A percentile compares a stretch with the other conserved stretches of the same genome.
Evolutionary conservation across 116 monocot species (phyloP).

Genomic region (Trichopus zeylanicus): DNA sequence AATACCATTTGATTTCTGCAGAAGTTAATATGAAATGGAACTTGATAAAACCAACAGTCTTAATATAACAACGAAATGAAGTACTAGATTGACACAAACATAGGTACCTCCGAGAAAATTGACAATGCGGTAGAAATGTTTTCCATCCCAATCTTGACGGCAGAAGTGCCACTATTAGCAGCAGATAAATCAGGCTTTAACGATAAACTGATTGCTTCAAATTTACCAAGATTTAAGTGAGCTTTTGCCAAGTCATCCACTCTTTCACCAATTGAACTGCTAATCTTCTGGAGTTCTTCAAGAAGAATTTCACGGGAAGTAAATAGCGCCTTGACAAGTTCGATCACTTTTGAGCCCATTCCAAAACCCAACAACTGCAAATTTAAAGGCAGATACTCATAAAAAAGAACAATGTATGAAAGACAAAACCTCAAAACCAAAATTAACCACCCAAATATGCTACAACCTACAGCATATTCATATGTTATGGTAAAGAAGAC

Average conservation of each 20-base stretch:
- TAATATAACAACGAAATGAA: not conserved
- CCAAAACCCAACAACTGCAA: conserved; percentile 33
- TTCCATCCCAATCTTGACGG: conserved; percentile 28
- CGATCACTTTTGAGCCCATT: conserved; percentile 41
- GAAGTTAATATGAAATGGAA: conserved; percentile 4
- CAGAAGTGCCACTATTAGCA: conserved; percentile 12
- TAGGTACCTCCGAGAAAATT: conserved; percentile 63
- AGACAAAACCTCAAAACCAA: too few species aligned
- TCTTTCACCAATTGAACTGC: conserved; percentile 45
- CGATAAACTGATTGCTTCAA: conserved; percentile 25
- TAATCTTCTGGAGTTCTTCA: conserved; percentile 57
- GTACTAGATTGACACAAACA: conserved; percentile 1
- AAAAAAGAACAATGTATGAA: too few species aligned
- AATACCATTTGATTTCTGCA: conserved; percentile 68
- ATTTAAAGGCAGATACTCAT: not conserved
- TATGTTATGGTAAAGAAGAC: too few species aligned
- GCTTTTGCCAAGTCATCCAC: conserved; percentile 55
- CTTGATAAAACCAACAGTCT: not conserved
- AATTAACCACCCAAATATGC: too few species aligned
- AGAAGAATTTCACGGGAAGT: conserved; percentile 55
- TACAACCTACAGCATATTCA: too few species aligned
- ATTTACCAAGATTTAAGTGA: conserved; percentile 45
- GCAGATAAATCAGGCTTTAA: conserved; percentile 14
- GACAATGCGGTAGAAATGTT: conserved; percentile 39
- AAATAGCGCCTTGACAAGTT: conserved; percentile 58